Evolutionary conservation across 306 rosid genomes (phyloP).

Genomic region (Cicer bijugum): DNA sequence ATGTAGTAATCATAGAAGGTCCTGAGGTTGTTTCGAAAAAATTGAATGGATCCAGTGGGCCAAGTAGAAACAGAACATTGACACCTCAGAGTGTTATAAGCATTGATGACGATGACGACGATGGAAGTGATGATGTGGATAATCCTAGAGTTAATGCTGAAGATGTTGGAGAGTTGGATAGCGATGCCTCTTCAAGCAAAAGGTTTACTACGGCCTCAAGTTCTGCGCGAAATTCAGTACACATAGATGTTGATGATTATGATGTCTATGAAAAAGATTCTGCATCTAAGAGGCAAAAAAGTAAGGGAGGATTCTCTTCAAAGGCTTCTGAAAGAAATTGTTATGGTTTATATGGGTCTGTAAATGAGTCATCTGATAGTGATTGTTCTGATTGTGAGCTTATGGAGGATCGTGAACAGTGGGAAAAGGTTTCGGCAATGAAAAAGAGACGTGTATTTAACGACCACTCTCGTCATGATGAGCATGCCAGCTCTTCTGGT

Average conservation of each 20-base stretch:
- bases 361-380: constrained; percentile 58
- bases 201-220: constrained; percentile 48
- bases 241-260: constrained; percentile 52
- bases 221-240: constrained; percentile 34
- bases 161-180: constrained; percentile 70
- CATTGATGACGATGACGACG: constrained; percentile 68
- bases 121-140: constrained; percentile 55
- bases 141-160: constrained; percentile 46
- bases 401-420: constrained; percentile 70
- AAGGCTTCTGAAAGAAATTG: constrained; percentile 52
- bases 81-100: constrained; percentile 58
- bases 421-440: constrained; percentile 72
- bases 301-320: constrained; percentile 48
- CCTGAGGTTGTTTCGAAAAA: constrained; percentile 44
- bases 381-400: constrained; percentile 88
- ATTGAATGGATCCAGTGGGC: constrained; percentile 46
- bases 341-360: constrained; percentile 57
- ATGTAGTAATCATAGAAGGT: constrained; percentile 61
- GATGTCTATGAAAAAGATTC: constrained; percentile 48
- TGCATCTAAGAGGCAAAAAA: constrained; percentile 50
- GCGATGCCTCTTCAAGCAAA: constrained; percentile 80
- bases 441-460: constrained; percentile 55
- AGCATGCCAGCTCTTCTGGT: constrained; percentile 65
- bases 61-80: constrained; percentile 47
- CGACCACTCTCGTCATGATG: constrained; percentile 49